phyloP scores from a whole-genome alignment of 257 asterid species.

The Paraleonurus japonicus region DNA sequence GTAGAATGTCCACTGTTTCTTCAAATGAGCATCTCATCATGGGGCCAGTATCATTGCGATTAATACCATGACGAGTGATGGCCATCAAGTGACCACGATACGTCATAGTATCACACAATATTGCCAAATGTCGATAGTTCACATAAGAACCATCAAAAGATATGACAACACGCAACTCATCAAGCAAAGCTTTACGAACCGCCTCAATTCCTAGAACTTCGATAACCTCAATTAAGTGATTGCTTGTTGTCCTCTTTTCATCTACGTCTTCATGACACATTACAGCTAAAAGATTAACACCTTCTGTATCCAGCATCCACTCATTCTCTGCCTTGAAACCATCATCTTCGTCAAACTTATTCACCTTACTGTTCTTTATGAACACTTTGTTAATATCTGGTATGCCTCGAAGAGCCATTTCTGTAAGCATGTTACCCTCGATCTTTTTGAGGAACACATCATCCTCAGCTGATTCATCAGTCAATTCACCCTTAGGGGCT shows the following conservation, averaged over 20 bases:
- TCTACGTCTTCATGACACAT: slow-evolving; percentile 94
- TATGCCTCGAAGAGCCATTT: slow-evolving; percentile 98
- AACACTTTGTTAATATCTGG: slow-evolving; percentile 98
- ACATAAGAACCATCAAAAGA: slow-evolving; percentile 98
- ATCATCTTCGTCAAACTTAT: slow-evolving; percentile 69
- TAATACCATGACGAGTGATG: slow-evolving; percentile 96
- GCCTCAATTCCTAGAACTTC: slow-evolving; percentile 99
- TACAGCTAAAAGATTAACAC: slow-evolving; percentile 94
- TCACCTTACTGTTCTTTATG: slow-evolving; percentile 74
- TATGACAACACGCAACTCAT: slow-evolving; percentile 95
- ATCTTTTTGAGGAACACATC: slow-evolving; percentile 97
- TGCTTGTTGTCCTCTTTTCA: slow-evolving; percentile 86
- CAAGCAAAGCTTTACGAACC: slow-evolving; percentile 85
- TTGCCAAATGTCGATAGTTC: slow-evolving; percentile 91
- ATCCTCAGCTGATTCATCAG: slow-evolving; percentile 94
- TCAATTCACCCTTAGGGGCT: slow-evolving; percentile 90
- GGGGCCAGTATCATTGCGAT: slow-evolving; percentile 96
- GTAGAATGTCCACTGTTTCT: slow-evolving; percentile 96
- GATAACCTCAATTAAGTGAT: slow-evolving; percentile 94
- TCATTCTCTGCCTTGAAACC: slow-evolving; percentile 91
- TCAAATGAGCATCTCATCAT: slow-evolving; percentile 99
- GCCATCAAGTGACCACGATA: slow-evolving; percentile 99
- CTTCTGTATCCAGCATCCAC: slow-evolving; percentile 99
- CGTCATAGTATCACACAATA: slow-evolving; percentile 97
- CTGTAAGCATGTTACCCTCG: slow-evolving; percentile 96